phyloP scores from a whole-genome alignment of 2,329 filamentous ascomycete genomes.

The Ustulina deusta region DNA sequence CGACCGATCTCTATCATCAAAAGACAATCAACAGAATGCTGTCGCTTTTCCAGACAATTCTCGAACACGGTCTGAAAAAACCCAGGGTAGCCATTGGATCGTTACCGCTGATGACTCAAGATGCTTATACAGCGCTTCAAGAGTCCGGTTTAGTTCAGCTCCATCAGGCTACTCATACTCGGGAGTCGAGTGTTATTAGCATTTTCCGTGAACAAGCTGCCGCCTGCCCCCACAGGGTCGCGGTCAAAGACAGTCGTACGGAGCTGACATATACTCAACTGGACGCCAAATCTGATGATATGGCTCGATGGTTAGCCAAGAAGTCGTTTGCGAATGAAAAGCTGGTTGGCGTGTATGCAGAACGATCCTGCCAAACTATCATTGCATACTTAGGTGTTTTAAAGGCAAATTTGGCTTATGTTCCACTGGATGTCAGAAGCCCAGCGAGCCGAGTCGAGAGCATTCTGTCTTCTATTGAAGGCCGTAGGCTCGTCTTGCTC shows the following conservation, averaged over 20 bases:
- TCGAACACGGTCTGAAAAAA: neutral
- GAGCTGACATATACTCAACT: slow-evolving; percentile 14
- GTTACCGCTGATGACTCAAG: neutral
- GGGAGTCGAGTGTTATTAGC: slow-evolving; percentile 9
- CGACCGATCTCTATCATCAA: slow-evolving; percentile 9
- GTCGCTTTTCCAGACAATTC: slow-evolving; percentile 6
- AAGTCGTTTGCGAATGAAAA: slow-evolving; percentile 5
- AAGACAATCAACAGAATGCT: slow-evolving; percentile 9
- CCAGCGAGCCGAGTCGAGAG: slow-evolving; percentile 15
- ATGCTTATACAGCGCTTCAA: neutral
- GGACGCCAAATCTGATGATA: slow-evolving; percentile 11
- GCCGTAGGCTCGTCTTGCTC: slow-evolving; percentile 8
- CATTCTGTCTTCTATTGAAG: slow-evolving; percentile 15
- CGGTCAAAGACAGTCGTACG: slow-evolving; percentile 7
- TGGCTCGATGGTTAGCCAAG: neutral
- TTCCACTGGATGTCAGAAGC: slow-evolving; percentile 18
- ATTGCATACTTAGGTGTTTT: slow-evolving; percentile 25
- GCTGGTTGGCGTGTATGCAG: slow-evolving; percentile 12
- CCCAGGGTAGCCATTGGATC: neutral
- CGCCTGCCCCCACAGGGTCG: neutral
- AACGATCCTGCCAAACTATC: slow-evolving; percentile 14
- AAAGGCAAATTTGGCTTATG: slow-evolving; percentile 23
- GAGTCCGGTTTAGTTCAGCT: neutral
- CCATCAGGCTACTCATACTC: neutral
- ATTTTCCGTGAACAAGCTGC: slow-evolving; percentile 18